Conservation (phyloP, 441 rosid species). For the Isatis lusitanica region DNA sequence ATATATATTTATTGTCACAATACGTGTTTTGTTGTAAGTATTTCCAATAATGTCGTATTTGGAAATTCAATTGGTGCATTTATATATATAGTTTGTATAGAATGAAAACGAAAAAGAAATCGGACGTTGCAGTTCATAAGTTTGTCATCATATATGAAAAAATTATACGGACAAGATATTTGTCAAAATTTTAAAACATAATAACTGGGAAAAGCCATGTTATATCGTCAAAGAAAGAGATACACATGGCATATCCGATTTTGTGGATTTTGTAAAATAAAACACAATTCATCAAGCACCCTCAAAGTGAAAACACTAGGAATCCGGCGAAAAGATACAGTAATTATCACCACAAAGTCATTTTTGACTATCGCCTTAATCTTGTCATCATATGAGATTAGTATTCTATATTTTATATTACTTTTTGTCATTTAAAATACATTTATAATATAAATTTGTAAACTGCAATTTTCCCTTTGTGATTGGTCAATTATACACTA, state of each 20-base stretch:
- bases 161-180: too few relatives aligned
- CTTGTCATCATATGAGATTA: too few relatives aligned
- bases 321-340: too few relatives aligned
- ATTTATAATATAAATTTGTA: too few relatives aligned
- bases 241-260: not conserved
- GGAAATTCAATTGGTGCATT: not conserved
- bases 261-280: not conserved
- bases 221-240: not conserved
- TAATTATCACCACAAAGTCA: too few relatives aligned
- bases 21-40: conserved; percentile 30
- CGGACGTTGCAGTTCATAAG: not conserved
- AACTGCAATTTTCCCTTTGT: too few relatives aligned
- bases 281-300: not conserved
- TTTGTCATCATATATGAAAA: not conserved
- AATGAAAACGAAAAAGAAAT: not conserved
- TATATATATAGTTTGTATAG: not conserved
- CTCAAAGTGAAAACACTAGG: not conserved
- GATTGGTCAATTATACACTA: too few relatives aligned
- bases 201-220: too few relatives aligned
- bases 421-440: too few relatives aligned
- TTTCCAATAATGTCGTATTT: not conserved
- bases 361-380: too few relatives aligned
- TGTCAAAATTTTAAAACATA: too few relatives aligned
- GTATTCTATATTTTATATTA: too few relatives aligned
- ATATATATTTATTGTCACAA: not conserved